These are phyloP conservation scores for Apiospora rasikravindrae DNA, from an alignment of 2,329 filamentous ascomycete genomes.

Conservation along the genomic window DNA sequence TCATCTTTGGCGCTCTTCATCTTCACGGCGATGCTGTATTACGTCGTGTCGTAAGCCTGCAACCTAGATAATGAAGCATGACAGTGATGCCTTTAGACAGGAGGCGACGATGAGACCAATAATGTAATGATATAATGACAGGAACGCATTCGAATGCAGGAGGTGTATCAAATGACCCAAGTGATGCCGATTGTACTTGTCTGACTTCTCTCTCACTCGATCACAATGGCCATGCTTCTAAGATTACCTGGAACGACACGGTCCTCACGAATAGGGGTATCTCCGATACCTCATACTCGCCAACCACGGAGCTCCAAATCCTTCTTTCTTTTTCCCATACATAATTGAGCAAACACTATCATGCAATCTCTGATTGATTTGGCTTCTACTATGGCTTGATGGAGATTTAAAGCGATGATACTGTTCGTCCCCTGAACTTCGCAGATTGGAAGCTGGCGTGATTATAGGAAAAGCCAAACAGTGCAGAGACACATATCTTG, in stretches of 20 bases:
- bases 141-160: no score
- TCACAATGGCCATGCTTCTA: not conserved
- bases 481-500: no score
- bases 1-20: conserved; percentile 1
- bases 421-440: no score
- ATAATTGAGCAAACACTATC: no score
- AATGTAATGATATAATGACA: not conserved
- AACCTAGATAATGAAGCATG: not conserved
- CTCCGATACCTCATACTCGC: not conserved
- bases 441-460: no score
- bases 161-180: no score
- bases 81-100: not conserved
- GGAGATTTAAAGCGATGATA: not conserved
- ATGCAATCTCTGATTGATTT: fast-evolving
- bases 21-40: conserved; percentile 12
- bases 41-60: not conserved
- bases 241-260: not conserved
- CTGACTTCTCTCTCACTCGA: not conserved
- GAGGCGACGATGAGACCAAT: not conserved
- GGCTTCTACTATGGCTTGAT: not conserved
- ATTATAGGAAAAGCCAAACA: no score
- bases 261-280: not conserved
- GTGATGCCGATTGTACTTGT: no score
- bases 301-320: not conserved
- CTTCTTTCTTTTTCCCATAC: not conserved